These are phyloP conservation scores for Lactarius akahatsu DNA, from an alignment of 768 basidiomycete species.

Conservation along the genomic window DNA sequence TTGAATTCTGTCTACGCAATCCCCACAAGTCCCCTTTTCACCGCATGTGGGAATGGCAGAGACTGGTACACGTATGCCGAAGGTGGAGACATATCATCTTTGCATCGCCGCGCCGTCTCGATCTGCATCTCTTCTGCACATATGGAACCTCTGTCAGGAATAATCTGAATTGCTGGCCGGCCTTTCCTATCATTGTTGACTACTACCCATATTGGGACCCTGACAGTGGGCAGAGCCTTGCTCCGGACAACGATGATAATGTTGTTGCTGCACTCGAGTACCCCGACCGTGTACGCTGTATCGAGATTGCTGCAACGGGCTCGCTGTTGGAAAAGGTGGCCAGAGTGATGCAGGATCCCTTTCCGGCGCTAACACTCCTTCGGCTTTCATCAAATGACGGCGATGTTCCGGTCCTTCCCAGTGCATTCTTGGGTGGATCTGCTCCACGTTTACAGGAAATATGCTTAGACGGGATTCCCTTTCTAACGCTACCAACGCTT, in stretches of 20 bases:
- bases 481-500: not conserved
- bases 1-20: not conserved
- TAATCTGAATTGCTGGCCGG: constrained; percentile 1
- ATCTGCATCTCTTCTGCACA: not conserved
- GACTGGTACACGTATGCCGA: not conserved
- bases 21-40: not conserved
- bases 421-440: not conserved
- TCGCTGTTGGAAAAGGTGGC: not conserved
- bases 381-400: not conserved
- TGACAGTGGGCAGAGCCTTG: not conserved
- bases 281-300: not conserved
- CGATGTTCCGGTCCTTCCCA: not conserved
- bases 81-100: not conserved
- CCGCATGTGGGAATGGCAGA: not conserved
- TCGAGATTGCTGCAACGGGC: not conserved
- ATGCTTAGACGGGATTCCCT: not conserved
- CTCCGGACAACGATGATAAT: not conserved
- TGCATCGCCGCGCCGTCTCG: not conserved
- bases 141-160: not conserved
- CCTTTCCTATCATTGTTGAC: not conserved
- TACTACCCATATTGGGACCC: not conserved
- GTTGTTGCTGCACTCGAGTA: not conserved
- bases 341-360: not conserved
- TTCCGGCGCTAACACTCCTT: not conserved
- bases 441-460: not conserved